phyloP scores from a whole-genome alignment of 768 basidiomycete species.

The Boletellus ananas region DNA sequence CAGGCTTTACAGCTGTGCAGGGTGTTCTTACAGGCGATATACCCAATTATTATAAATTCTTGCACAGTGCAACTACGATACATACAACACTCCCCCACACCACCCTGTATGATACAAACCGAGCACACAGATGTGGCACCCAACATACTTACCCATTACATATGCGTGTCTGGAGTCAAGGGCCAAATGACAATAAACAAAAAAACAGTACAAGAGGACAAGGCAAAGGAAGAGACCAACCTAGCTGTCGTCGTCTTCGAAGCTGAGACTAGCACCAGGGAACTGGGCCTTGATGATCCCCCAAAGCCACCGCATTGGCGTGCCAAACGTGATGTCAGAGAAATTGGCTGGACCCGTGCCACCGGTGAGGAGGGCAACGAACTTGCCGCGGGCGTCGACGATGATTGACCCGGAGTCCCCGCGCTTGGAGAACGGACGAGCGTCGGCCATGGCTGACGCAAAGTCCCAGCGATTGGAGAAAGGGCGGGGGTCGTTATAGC shows the following conservation, averaged over 20 bases:
- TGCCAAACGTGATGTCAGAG: slow-evolving; percentile 31
- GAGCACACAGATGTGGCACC: too few relatives aligned
- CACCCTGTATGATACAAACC: too few relatives aligned
- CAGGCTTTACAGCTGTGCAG: too few relatives aligned
- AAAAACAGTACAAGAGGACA: too few relatives aligned
- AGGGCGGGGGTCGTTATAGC: slow-evolving; percentile 10
- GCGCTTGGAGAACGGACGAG: slow-evolving; percentile 15
- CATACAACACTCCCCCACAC: too few relatives aligned
- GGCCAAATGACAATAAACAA: too few relatives aligned
- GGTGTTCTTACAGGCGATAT: too few relatives aligned
- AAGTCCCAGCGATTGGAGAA: slow-evolving; percentile 24
- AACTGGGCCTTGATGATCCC: slow-evolving; percentile 26
- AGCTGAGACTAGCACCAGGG: not conserved
- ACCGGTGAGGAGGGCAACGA: slow-evolving; percentile 32
- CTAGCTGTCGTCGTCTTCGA: not conserved
- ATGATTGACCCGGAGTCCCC: slow-evolving; percentile 23
- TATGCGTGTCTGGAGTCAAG: too few relatives aligned
- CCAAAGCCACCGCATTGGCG: slow-evolving; percentile 31
- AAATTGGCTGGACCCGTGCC: slow-evolving; percentile 24
- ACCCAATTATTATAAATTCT: too few relatives aligned
- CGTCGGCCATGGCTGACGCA: slow-evolving; percentile 12
- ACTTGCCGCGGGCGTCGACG: slow-evolving; percentile 15
- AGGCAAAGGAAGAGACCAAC: not conserved
- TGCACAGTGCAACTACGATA: too few relatives aligned
- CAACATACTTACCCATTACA: too few relatives aligned